Base-by-base conservation (phyloP, 768 basidiomycete genomes). In the Leccinum barrowsii region DNA sequence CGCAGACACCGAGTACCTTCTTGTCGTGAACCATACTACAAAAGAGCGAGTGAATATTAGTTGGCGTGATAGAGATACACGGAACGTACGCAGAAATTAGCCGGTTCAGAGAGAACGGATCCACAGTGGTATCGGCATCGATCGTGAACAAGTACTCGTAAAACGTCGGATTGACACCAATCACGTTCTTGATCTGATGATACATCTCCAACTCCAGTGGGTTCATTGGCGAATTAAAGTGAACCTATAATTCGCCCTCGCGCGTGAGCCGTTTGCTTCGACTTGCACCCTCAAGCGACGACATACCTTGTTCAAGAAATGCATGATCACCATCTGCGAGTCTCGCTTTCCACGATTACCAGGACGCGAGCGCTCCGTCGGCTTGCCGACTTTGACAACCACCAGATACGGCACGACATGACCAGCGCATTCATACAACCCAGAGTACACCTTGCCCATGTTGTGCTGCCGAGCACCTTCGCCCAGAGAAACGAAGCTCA, bases 181-280 rank as follows among this genome's bases (percentile, higher is more conserved):
- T 98, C 55, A 98, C 94, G 68, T 99, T 99, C 83, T 98, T 94
- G 81, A 98, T 94, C 74, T 99, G 97, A 72, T 98, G 97, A 70
- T 94, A 98, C 78, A 99, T 96, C 77, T 99, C 97, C 54, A 99
- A 76, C 75, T 99, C 97, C 61, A 96, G 75, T 1, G 97, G 97
- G 67, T 90, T 92, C 97, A 99, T 98, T 0, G 94, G 88, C 19
- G 92, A 74, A 72, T 95, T 92, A 75, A 96, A 98, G 74, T 98
- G 97, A 48, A 98, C 97, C 92, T 94, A 59, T 24, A 3, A 98
- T 97, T 10, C 40, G 12, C 2, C 2, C 21, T 58, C 24, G 15
- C 15, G 5, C 3, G 3, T 69, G 34, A 63, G 55, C 19, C 3
- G 8, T 13, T 32, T 19, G 2, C 1, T 48, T 24, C 22, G 47